A percentile compares a stretch with the other conserved stretches of the same genome.
Evolutionary conservation across 148 eudicot species (phyloP).

Genomic region (Nepenthes gracilis): DNA sequence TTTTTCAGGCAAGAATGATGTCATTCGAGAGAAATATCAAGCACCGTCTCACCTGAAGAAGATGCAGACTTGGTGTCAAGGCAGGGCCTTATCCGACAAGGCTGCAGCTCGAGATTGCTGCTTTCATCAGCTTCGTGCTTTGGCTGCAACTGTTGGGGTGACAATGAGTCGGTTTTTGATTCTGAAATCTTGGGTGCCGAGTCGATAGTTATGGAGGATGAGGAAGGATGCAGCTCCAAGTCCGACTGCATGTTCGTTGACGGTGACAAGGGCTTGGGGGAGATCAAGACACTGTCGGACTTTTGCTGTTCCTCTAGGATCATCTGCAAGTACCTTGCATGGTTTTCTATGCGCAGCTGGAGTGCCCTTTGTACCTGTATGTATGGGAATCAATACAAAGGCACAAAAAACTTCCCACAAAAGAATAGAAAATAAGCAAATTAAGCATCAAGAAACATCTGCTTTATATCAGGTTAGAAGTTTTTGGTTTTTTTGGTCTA

Average conservation of each 20-base stretch:
- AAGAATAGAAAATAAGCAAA: conserved; percentile 1
- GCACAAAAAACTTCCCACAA: neutral
- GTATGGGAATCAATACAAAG: neutral
- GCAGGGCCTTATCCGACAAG: conserved; percentile 15
- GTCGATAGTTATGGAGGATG: conserved; percentile 8
- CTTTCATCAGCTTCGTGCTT: conserved; percentile 12
- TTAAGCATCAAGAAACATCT: neutral
- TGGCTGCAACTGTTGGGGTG: conserved; percentile 5
- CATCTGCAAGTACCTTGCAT: conserved; percentile 35
- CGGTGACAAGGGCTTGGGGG: conserved; percentile 5
- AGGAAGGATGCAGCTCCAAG: conserved; percentile 1
- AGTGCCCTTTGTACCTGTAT: conserved; percentile 34
- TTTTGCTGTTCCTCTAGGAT: conserved; percentile 37
- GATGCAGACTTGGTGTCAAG: conserved; percentile 11
- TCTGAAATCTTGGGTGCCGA: conserved; percentile 17
- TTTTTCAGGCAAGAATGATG: neutral
- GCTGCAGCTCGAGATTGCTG: conserved; percentile 12
- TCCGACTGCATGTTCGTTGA: neutral
- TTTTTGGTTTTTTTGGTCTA: no score
- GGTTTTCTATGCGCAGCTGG: conserved; percentile 37
- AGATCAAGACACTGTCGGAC: conserved; percentile 16
- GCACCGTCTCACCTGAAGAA: neutral
- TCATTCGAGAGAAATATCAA: neutral
- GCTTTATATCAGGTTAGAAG: neutral
- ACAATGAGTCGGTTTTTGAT: conserved; percentile 16